Base-by-base conservation (phyloP, 169 alveolate genomes). In the Eimeria acervulina region DNA sequence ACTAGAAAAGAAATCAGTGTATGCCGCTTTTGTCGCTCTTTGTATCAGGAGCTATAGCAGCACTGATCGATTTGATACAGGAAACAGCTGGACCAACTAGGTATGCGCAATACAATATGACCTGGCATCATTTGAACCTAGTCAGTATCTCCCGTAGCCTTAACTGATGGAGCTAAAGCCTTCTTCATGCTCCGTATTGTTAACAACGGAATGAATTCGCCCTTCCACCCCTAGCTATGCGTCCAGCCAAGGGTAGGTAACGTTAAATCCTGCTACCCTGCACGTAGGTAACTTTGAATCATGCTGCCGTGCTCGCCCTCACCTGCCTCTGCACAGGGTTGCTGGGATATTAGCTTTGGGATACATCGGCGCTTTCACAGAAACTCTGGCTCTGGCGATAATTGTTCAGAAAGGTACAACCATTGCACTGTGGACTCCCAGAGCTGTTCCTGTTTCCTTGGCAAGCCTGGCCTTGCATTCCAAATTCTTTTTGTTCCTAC, bases 301-400 rank as follows among this genome's bases (percentile, higher is more conserved):
- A 8, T 2, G 63, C 15, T 66, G 42, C 59, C 42, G 59, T 38
- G 28, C 13, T 40, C 42, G 10, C 19, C 23, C 70, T 36, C 33
- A 52, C 17, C 23, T 15, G 52, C 68, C 52, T 31, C 23, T 84
- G 38, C 47, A 26, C 95, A 96, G 99, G 95, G 97, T 99, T 61
- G 99, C 99, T 33, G 99, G 99, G n/a, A 98, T 99, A 76, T 98
- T 99, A 98, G 98, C 99, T 15, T 96, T 99, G 40, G 99, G 99
- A 19, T 98, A 98, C 96, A 98, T 99, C 40, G 98, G 99, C 23
- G 99, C 99, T 15, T 99, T 99, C 96, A 98, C 98, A 70, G 99
- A 99, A 93, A 97, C 99, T 12, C 95, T 99, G 72, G 99, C 99
- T 19, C 96, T 98, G 98, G 99, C 99, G 33, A 99, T 99, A 70